Base-by-base conservation (phyloP, 2,329 filamentous ascomycete genomes). In the Penicillium sp. region DNA sequence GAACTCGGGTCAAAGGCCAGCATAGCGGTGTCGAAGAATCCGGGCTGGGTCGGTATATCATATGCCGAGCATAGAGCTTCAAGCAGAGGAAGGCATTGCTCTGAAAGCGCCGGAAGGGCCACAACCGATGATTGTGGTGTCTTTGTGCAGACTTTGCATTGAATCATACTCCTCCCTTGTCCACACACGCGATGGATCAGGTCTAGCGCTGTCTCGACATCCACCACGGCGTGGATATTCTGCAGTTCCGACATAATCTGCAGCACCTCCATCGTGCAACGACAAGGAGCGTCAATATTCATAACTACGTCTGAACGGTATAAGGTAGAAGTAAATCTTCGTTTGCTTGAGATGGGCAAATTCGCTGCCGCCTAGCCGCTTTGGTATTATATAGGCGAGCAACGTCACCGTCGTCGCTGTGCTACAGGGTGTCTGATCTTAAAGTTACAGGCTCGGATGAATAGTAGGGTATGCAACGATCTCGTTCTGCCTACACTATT, bases 51-150 rank as follows among this genome's bases (percentile, higher is more conserved):
- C 10, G 49, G 53, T 28, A 63, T 55, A 9, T 51, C 51, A 44
- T 64, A 64, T 6, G 60, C 55, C 11, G 55, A 45, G 32, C 61
- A 62, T 6, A 57, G 49, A 0, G 58, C 61, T 29, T 64, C 59
- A 28, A 62, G 56, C 3, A 64, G 50, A 2, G 55, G 52, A 5
- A 64, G 51, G 38, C 58, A 64, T 18, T 59, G 55, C 29, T 75
- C 70, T 5, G 61, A 47, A 1, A 74, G 56, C 1, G 69, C 59
- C 2, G 71, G 71, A 18, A 75, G 56, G 1, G 70, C 72, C 2
- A 69, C 66, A 11, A 62, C 47, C 9, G 58, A 52, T 3, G 57
- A 50, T 22, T 57, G 56, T 1, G 53, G 44, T 11, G 26, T 49
- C 14, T 47, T 52, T 16, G 50, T 51, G 42, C 61, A 64, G 6